Percentiles rank a stretch among this genome's conserved stretches.
phyloP scores from a whole-genome alignment of 352 stramenopile genomes.

The Pseudoperonospora humuli region DNA sequence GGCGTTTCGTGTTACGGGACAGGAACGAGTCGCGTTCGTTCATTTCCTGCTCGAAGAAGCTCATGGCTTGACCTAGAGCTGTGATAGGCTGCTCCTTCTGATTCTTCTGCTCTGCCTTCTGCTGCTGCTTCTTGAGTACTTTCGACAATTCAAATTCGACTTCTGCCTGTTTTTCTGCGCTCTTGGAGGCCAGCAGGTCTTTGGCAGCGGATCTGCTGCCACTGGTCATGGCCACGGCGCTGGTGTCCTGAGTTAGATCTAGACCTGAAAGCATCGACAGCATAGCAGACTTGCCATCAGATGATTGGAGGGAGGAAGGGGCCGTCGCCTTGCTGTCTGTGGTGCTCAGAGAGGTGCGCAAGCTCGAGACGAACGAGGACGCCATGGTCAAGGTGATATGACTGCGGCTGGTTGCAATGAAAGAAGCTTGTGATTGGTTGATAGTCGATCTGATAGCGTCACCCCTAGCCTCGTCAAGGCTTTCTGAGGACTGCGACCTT shows the following conservation, averaged over 20 bases:
- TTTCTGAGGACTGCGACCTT: no score
- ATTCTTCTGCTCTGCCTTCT: conserved; percentile 14
- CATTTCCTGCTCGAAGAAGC: conserved; percentile 49
- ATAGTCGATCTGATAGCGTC: no score
- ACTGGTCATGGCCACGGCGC: conserved; percentile 8
- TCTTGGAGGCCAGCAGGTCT: conserved; percentile 47
- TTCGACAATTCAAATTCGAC: conserved; percentile 18
- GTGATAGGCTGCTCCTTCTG: conserved; percentile 29
- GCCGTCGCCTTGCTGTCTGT: conserved; percentile 2
- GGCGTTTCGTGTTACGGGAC: conserved; percentile 35
- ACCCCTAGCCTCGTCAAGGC: no score
- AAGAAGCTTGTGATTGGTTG: no score
- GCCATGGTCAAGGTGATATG: conserved; percentile 11
- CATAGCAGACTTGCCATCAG: conserved; percentile 27
- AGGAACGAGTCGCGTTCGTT: conserved; percentile 22
- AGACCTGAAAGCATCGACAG: conserved; percentile 51
- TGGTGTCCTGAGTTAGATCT: conserved; percentile 35
- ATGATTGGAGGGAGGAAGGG: not conserved
- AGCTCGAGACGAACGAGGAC: conserved; percentile 36
- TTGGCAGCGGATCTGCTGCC: conserved; percentile 30
- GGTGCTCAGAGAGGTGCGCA: conserved; percentile 26
- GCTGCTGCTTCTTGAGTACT: conserved; percentile 28
- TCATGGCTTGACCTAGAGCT: conserved; percentile 54
- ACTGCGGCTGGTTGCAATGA: conserved; percentile 6
- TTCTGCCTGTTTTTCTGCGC: conserved; percentile 32